Base-by-base conservation (phyloP, 1,284 basidiomycete genomes). In the Ceratobasidium sp. region DNA sequence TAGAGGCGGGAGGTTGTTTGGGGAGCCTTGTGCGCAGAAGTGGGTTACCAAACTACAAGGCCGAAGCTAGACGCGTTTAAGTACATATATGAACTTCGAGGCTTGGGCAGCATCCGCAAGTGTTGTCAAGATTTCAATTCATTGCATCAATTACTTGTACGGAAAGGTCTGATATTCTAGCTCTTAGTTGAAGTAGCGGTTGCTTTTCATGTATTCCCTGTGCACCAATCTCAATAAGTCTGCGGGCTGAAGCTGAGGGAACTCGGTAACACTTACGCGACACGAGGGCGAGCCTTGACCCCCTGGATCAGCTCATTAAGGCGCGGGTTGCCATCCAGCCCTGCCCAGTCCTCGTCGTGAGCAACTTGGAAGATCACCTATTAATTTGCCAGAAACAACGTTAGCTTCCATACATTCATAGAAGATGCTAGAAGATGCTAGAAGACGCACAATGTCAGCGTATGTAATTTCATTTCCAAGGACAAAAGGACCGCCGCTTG, bases 31-130 rank as follows among this genome's bases (percentile, higher is more conserved):
- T 82, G 83, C 97, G 14, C 83, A 38, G 93, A 79, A 95, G 94
- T 78, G 96, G 88, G 0, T 95, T 93, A 0, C 82, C 94, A 28
- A 91, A 95, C 9, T 98, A 96, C 83, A 86, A 89, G 77, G 93
- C 88, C 0, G n/a, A n/a, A n/a, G n/a, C n/a, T n/a, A n/a, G 94
- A 92, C 77, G 93, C 98, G n/a, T 98, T 98, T 85, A 98, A 98
- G 80, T 86, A 98, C 58, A 95, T 93, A 94, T 83, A 95, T 93
- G 82, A 89, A 87, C 75, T 95, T 96, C 77, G 84, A 81, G 46
- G 61, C 70, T 13, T 58, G 23, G 35, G 35, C 72, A 35, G 21
- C 44, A 28, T n/a, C n/a, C n/a, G n/a, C n/a, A n/a, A n/a, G n/a
- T n/a, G n/a, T n/a, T n/a, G n/a, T n/a, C n/a, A n/a, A n/a, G n/a